A percentile compares a stretch with the other conserved stretches of the same genome.
These are phyloP conservation scores for Blastomyces silverae DNA, from an alignment of 2,329 filamentous ascomycete genomes.

Conservation along the genomic window DNA sequence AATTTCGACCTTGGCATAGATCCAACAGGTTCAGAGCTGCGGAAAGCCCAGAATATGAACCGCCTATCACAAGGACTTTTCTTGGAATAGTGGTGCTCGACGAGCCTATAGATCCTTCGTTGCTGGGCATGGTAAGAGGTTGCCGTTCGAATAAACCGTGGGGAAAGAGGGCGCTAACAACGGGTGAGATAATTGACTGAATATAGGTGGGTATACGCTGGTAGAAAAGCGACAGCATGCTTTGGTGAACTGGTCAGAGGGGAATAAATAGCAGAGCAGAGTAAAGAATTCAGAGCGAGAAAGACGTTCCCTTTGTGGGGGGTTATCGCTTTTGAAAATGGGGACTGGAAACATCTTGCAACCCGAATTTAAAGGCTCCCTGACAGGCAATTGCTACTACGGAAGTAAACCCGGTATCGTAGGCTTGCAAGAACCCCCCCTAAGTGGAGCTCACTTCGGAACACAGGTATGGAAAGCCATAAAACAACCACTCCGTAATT, in stretches of 20 bases:
- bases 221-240: not conserved
- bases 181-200: not conserved
- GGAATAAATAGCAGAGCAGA: too few species aligned
- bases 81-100: constrained; percentile 24
- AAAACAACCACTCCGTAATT: not conserved
- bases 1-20: constrained; percentile 50
- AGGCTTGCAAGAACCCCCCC: not conserved
- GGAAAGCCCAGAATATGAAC: constrained; percentile 62
- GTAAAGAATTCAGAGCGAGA: not conserved
- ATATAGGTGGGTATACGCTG: not conserved
- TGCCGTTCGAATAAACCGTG: not conserved
- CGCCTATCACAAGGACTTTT: constrained; percentile 61
- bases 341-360: not conserved
- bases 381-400: not conserved
- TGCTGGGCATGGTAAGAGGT: constrained; percentile 32
- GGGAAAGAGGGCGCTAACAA: not conserved
- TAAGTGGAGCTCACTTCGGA: not conserved
- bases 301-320: not conserved
- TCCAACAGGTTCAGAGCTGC: constrained; percentile 61
- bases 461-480: not conserved
- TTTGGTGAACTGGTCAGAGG: not conserved
- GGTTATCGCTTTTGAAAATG: not conserved
- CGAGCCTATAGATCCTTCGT: constrained; percentile 5
- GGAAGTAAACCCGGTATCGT: constrained; percentile 6
- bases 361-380: not conserved